Evolutionary conservation across 2,329 filamentous ascomycete genomes (phyloP), one percentile per base, ranked within the genome.

Genomic region (Dichotomopilus funicola): DNA sequence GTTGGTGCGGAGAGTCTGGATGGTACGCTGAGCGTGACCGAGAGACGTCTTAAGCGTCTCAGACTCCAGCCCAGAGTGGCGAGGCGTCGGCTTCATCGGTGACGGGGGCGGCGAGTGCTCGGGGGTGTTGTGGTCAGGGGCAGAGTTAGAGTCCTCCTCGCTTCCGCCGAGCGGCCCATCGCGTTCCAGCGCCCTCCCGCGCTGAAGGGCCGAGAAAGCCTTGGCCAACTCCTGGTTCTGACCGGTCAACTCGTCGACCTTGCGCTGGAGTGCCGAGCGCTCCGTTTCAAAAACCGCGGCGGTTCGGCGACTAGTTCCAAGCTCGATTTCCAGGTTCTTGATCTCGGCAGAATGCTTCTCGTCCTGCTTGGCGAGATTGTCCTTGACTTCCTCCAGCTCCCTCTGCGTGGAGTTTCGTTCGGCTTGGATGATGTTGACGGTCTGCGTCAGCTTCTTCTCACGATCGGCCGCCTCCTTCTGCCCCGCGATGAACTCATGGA

Each of bases 31-130:
- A 41, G 94, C 92, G 69, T 99, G 94, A 63, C 91, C 87, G 34
- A 97, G 79, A 33, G 92, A 96, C 53, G 91, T 95, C 74, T 94
- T 95, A 63, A 99, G 76, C 0, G 94, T 99, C 73, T 99, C 94
- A 0, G 90, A 87, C 71, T 99, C 94, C n/a, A 99, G 80, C 72
- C 90, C 86, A 40, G 89, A 86, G 71, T 96, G 92, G 31, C 94
- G 83, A 33, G 92, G 92, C 1, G 92, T 96, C 56, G 86, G 86
- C 74, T 97, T 99, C 67, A 89, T 82, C 0, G 94, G 94, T 0
- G 92, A 97, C 1, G 87, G 81, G 7, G 92, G 91, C 5, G 92
- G 94, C 0, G 92, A 96, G 66, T 92, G 87, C 60, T 97, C 91
- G 0, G 91, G 90, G 0, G 90, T 95, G 51, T 80, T 77, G 59